Percentiles rank a stretch among this genome's conserved stretches.
Evolutionary conservation across 2,329 filamentous ascomycete species (phyloP).

Genomic region (Neonectria magnoliae): DNA sequence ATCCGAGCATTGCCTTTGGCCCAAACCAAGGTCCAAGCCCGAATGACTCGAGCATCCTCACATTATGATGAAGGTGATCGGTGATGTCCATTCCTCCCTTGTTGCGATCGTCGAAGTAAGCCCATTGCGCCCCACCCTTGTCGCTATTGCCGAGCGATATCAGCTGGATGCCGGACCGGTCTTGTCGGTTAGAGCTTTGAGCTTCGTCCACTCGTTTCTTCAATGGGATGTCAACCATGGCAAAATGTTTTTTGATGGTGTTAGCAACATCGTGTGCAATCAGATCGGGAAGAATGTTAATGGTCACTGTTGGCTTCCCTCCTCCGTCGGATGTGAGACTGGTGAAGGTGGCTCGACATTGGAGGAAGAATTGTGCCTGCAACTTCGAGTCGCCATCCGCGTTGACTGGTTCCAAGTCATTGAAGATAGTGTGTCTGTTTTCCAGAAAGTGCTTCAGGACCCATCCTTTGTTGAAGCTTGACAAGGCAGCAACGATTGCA

Average conservation of each 20-base stretch:
- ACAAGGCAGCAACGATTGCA: neutral
- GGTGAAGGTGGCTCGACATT: neutral
- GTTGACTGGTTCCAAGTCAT: neutral
- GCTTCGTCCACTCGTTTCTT: neutral
- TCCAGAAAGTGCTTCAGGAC: neutral
- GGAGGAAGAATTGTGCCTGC: neutral
- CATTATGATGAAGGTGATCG: neutral
- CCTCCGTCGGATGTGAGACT: neutral
- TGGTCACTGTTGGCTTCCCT: neutral
- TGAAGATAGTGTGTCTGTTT: neutral
- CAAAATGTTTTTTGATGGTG: neutral
- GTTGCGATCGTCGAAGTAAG: neutral
- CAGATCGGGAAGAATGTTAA: neutral
- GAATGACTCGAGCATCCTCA: neutral
- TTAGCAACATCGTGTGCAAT: neutral
- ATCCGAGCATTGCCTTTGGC: neutral
- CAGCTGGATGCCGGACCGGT: neutral
- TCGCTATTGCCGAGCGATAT: neutral
- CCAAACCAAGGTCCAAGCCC: neutral
- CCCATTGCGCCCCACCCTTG: neutral
- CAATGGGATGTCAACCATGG: neutral
- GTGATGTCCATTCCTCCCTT: neutral
- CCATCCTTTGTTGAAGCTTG: neutral
- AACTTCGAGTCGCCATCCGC: neutral
- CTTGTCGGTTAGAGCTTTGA: neutral